These are phyloP conservation scores for Ceratocystis huliohia DNA, from an alignment of 2,329 filamentous ascomycete genomes.

Conservation along the genomic window DNA sequence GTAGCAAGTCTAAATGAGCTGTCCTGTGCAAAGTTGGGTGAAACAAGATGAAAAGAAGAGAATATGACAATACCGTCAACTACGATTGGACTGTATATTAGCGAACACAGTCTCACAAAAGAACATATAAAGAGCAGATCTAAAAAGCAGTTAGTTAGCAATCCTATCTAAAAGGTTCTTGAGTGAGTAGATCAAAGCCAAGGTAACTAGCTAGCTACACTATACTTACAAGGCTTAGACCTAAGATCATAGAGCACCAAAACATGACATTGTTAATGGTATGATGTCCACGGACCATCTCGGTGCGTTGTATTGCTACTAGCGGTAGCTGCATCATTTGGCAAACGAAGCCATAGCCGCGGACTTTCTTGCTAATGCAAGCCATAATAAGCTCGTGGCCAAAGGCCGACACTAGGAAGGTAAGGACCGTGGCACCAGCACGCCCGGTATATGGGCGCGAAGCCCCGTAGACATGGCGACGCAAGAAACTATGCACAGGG, in stretches of 20 bases:
- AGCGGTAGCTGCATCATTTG: slow-evolving; percentile 98
- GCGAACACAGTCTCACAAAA: slow-evolving; percentile 29
- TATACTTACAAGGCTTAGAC: slow-evolving; percentile 50
- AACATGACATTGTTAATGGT: slow-evolving; percentile 83
- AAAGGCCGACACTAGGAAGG: slow-evolving; percentile 77
- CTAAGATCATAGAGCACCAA: slow-evolving; percentile 84
- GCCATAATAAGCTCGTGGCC: slow-evolving; percentile 95
- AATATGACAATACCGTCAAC: not conserved
- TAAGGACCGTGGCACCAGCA: slow-evolving; percentile 69
- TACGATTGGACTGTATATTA: no score
- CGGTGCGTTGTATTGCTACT: slow-evolving; percentile 75
- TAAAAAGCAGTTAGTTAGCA: not conserved
- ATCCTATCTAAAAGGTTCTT: not conserved
- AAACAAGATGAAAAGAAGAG: not conserved
- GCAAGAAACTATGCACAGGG: slow-evolving; percentile 92
- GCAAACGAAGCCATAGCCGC: slow-evolving; percentile 83
- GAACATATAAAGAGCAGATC: slow-evolving; percentile 44
- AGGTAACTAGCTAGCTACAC: no score
- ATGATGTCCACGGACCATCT: slow-evolving; percentile 58
- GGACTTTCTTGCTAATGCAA: slow-evolving; percentile 91
- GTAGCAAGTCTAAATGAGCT: not conserved
- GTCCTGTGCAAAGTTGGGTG: not conserved
- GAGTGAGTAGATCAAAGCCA: not conserved
- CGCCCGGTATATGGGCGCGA: slow-evolving; percentile 64
- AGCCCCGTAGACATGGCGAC: slow-evolving; percentile 84